Conservation (phyloP, 352 stramenopile genomes). For the Blastocystis sp. region DNA sequence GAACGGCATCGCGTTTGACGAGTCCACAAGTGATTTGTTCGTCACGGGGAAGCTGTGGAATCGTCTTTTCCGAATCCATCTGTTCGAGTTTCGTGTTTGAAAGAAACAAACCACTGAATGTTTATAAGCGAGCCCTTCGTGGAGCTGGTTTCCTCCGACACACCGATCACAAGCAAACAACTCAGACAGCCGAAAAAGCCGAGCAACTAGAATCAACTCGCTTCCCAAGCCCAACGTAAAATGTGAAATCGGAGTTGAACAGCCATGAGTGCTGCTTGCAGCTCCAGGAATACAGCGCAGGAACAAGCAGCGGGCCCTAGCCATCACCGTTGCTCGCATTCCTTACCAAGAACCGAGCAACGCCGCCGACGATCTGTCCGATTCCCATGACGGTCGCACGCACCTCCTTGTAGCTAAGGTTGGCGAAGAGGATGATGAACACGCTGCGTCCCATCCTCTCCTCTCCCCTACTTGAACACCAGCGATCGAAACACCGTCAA, state of each 20-base stretch:
- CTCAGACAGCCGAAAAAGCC: neutral
- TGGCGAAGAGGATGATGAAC: constrained; percentile 1
- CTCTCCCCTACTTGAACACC: neutral
- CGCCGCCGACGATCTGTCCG: neutral
- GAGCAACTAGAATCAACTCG: neutral
- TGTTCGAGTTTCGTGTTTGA: neutral
- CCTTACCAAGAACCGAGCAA: constrained; percentile 8
- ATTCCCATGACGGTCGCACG: constrained; percentile 4
- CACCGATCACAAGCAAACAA: neutral
- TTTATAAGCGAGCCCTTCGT: neutral
- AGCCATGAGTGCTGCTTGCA: neutral
- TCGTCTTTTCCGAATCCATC: constrained; percentile 12
- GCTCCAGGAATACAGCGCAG: constrained; percentile 31
- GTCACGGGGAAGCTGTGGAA: constrained; percentile 32
- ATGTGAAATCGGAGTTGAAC: neutral
- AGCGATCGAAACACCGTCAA: neutral
- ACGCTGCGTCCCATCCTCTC: neutral
- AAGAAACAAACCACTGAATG: neutral
- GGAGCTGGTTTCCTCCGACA: neutral
- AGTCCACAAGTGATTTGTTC: neutral
- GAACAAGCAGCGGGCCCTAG: constrained; percentile 10
- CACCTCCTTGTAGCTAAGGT: constrained; percentile 36
- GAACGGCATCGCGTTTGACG: constrained; percentile 38
- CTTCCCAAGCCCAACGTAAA: neutral
- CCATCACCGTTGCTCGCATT: too few relatives aligned